These are phyloP conservation scores for Penicillium antarcticum DNA, from an alignment of 495 filamentous ascomycete species.

Conservation along the genomic window DNA sequence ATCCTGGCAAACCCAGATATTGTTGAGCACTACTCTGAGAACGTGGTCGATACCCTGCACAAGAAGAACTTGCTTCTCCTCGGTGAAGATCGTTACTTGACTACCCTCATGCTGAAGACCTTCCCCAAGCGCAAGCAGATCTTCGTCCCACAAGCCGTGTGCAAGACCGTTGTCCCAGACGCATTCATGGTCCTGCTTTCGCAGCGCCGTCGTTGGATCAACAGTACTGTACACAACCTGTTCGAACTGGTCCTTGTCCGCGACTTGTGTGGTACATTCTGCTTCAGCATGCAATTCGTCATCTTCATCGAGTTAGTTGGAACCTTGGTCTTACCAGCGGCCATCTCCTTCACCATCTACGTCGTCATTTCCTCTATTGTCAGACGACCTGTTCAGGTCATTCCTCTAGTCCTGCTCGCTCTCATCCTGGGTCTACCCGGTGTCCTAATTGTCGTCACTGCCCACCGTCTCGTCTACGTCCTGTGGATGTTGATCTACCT, in stretches of 20 bases:
- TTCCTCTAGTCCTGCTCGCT: constrained; percentile 85
- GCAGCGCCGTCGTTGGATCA: constrained; percentile 97
- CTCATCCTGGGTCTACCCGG: constrained; percentile 93
- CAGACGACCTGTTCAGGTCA: constrained; percentile 77
- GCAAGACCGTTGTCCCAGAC: constrained; percentile 96
- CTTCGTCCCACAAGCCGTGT: constrained; percentile 96
- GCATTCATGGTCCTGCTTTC: constrained; percentile 89
- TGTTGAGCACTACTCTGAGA: constrained; percentile 98
- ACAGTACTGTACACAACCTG: constrained; percentile 97
- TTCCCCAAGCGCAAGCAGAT: constrained; percentile 99
- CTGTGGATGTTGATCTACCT: constrained; percentile 98
- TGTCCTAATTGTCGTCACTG: constrained; percentile 89
- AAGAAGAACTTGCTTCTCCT: constrained; percentile 96
- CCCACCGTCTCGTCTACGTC: constrained; percentile 91
- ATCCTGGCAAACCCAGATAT: constrained; percentile 98
- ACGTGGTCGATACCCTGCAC: constrained; percentile 97
- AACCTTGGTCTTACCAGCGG: constrained; percentile 90
- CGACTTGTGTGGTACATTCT: constrained; percentile 98
- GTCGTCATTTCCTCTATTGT: constrained; percentile 88
- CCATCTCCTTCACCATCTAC: constrained; percentile 96
- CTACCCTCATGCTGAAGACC: constrained; percentile 95
- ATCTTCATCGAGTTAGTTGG: constrained; percentile 95
- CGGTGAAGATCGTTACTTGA: constrained; percentile 95
- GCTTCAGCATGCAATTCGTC: constrained; percentile 99
- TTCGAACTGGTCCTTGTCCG: constrained; percentile 96